Percentiles rank a stretch among this genome's conserved stretches.
phyloP scores from a whole-genome alignment of 2,329 filamentous ascomycete species.

The Rutstroemia sp. region DNA sequence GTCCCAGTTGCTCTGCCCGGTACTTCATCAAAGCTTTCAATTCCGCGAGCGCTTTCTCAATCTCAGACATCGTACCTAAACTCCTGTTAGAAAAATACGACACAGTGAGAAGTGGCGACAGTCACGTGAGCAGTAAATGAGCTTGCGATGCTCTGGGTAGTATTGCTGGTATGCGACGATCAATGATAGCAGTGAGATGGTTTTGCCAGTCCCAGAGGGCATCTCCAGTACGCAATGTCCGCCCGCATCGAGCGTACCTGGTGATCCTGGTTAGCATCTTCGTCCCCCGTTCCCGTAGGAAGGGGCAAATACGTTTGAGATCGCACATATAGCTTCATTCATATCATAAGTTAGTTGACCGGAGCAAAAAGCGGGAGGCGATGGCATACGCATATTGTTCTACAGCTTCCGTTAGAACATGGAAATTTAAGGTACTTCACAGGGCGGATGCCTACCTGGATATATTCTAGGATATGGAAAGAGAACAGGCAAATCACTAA shows the following conservation, averaged over 20 bases:
- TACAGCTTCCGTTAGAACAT: slow-evolving; percentile 37
- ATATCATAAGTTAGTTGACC: slow-evolving; percentile 9
- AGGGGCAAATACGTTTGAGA: slow-evolving; percentile 51
- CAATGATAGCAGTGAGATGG: slow-evolving; percentile 85
- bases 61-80: slow-evolving; percentile 91
- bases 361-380: neutral
- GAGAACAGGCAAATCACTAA: slow-evolving; percentile 59
- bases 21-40: slow-evolving; percentile 93
- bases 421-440: neutral
- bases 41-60: slow-evolving; percentile 93
- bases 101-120: neutral
- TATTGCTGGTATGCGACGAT: slow-evolving; percentile 96
- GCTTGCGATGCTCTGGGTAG: slow-evolving; percentile 86
- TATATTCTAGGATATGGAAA: slow-evolving; percentile 72
- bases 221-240: slow-evolving; percentile 97
- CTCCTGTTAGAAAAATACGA: neutral
- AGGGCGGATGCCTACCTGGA: slow-evolving; percentile 36
- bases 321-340: slow-evolving; percentile 66
- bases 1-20: slow-evolving; percentile 78
- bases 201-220: slow-evolving; percentile 98
- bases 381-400: slow-evolving; percentile 57
- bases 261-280: slow-evolving; percentile 12
- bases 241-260: slow-evolving; percentile 77
- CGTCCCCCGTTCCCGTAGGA: neutral
- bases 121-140: slow-evolving; percentile 93